These are phyloP conservation scores for Xylaria hypoxylon DNA, from an alignment of 2,329 filamentous ascomycete genomes.

Conservation along the genomic window DNA sequence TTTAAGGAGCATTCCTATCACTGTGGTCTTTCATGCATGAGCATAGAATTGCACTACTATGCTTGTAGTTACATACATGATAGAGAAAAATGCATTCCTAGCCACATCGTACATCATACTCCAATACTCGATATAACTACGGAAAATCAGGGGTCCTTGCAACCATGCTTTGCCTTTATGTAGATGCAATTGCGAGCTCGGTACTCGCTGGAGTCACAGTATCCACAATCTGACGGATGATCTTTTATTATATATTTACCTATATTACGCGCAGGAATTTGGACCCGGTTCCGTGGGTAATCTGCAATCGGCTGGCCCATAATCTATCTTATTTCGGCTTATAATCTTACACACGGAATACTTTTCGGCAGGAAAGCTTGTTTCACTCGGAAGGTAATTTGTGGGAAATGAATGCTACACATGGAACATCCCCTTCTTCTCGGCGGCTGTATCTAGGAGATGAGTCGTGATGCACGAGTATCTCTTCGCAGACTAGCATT, in stretches of 20 bases:
- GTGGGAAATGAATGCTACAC: conserved; percentile 43
- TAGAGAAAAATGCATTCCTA: conserved; percentile 48
- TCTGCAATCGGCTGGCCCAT: conserved; percentile 11
- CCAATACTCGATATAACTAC: conserved; percentile 50
- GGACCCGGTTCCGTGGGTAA: conserved; percentile 27
- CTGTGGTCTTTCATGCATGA: conserved; percentile 53
- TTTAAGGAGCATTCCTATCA: conserved; percentile 53
- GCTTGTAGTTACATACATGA: conserved; percentile 44
- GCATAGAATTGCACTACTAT: conserved; percentile 55
- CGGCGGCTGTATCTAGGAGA: neutral
- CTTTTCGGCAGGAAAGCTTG: conserved; percentile 51
- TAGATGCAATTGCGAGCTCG: conserved; percentile 47
- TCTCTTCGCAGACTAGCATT: conserved; percentile 39
- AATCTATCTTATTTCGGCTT: conserved; percentile 45
- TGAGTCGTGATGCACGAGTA: conserved; percentile 32
- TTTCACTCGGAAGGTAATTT: conserved; percentile 49
- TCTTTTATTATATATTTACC: conserved; percentile 44
- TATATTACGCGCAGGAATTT: conserved; percentile 48
- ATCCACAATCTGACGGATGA: conserved; percentile 51
- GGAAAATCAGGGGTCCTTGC: conserved; percentile 56
- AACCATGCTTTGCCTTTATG: conserved; percentile 51
- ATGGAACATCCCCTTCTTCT: neutral
- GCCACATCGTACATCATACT: conserved; percentile 52
- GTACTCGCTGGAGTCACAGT: conserved; percentile 51
- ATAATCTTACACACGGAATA: conserved; percentile 53